Evolutionary conservation across 257 asterid species (phyloP).

Genomic region (Anisodus tanguticus): DNA sequence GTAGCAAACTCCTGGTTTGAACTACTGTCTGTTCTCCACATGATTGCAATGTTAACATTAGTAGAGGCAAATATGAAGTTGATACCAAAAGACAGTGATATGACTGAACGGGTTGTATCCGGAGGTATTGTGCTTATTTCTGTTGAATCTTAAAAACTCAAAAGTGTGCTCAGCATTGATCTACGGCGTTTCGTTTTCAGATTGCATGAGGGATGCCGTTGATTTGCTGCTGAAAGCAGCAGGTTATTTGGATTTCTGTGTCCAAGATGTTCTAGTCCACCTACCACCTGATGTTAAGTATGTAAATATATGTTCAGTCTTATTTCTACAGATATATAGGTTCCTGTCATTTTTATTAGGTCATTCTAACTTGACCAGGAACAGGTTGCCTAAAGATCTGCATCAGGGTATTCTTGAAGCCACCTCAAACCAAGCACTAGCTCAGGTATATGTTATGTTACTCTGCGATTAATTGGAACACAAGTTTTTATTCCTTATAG

Average conservation of each 20-base stretch:
- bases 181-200: slow-evolving; percentile 37
- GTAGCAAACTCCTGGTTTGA: slow-evolving; percentile 69
- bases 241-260: slow-evolving; percentile 72
- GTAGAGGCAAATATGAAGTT: slow-evolving; percentile 67
- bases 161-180: neutral
- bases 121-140: slow-evolving; percentile 51
- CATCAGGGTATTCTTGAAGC: slow-evolving; percentile 62
- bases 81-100: slow-evolving; percentile 50
- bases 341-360: neutral
- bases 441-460: slow-evolving; percentile 52
- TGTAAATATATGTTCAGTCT: slow-evolving; percentile 25
- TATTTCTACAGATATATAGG: neutral
- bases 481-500: neutral
- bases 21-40: slow-evolving; percentile 60
- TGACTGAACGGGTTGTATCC: slow-evolving; percentile 61
- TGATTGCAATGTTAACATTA: slow-evolving; percentile 75
- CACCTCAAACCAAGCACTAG: slow-evolving; percentile 68
- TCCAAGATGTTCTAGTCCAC: slow-evolving; percentile 49
- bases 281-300: slow-evolving; percentile 66
- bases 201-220: slow-evolving; percentile 83
- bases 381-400: slow-evolving; percentile 62
- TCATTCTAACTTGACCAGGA: slow-evolving; percentile 44
- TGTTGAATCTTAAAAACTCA: neutral
- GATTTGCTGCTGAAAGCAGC: slow-evolving; percentile 77
- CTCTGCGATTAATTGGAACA: neutral